Conservation (phyloP, 257 asterid genomes). For the Scutellaria minor region DNA sequence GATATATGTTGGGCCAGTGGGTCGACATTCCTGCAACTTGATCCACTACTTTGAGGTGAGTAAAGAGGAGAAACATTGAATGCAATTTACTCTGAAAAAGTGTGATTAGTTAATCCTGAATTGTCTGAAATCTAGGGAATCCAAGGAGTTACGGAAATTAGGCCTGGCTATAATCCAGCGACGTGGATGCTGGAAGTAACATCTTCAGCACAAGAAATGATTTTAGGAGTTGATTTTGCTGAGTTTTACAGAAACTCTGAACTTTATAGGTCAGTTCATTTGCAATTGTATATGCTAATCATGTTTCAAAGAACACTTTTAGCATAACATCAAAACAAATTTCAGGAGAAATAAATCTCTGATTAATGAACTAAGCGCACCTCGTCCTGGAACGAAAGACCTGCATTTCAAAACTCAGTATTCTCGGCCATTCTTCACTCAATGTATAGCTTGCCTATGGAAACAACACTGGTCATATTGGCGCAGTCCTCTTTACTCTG, state of each 20-base stretch:
- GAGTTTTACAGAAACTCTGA: conserved; percentile 57
- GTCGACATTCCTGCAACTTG: conserved; percentile 58
- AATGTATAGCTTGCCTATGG: conserved; percentile 48
- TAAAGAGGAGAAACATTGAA: background rate
- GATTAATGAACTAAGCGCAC: conserved; percentile 56
- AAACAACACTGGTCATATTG: conserved; percentile 54
- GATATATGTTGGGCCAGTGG: conserved; percentile 72
- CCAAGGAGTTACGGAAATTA: conserved; percentile 54
- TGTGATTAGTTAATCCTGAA: background rate
- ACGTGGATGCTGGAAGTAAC: conserved; percentile 75
- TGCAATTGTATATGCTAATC: background rate
- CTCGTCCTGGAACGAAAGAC: conserved; percentile 53
- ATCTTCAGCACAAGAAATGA: conserved; percentile 54
- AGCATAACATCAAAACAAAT: background rate
- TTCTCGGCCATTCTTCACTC: conserved; percentile 54
- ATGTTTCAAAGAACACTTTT: background rate
- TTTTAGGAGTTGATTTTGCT: conserved; percentile 54
- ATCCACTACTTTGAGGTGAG: conserved; percentile 62
- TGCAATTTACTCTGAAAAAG: background rate
- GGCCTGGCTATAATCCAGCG: conserved; percentile 61
- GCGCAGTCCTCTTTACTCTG: conserved; percentile 53
- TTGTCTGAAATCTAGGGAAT: conserved; percentile 42
- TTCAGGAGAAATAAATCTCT: conserved; percentile 55
- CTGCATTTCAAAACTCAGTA: conserved; percentile 48
- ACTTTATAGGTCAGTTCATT: conserved; percentile 43